phyloP scores from a whole-genome alignment of 371 early-diverging fungal species.

The Mucor saturninus region DNA sequence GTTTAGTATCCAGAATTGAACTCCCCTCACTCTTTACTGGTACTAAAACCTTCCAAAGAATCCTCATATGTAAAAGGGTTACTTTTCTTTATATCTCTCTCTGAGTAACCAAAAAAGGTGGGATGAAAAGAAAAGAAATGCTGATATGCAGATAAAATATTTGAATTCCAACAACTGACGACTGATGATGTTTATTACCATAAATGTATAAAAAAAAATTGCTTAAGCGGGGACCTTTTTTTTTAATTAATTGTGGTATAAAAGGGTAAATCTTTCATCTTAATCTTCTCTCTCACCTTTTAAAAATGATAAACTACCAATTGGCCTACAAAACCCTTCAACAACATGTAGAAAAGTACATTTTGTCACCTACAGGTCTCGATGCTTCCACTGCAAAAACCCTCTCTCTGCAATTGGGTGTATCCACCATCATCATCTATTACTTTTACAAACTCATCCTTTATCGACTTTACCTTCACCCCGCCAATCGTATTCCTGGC shows the following conservation, averaged over 20 bases:
- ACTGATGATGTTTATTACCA: conserved; percentile 10
- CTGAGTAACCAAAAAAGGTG: neutral
- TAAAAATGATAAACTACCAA: conserved; percentile 9
- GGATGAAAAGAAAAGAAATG: neutral
- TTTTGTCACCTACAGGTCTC: conserved; percentile 7
- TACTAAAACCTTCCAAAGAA: no score
- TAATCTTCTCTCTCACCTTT: neutral
- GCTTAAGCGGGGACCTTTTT: neutral
- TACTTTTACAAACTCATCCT: conserved; percentile 35
- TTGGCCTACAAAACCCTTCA: conserved; percentile 14
- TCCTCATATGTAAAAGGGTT: no score
- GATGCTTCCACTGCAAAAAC: conserved; percentile 8
- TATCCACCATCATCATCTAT: conserved; percentile 23
- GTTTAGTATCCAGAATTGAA: no score
- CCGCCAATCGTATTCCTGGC: conserved; percentile 60
- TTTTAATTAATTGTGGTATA: neutral
- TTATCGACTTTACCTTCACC: conserved; percentile 52
- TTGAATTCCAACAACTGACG: neutral
- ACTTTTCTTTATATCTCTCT: no score
- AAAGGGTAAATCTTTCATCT: neutral
- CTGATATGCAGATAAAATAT: neutral
- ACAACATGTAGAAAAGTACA: conserved; percentile 10
- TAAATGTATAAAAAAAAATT: neutral
- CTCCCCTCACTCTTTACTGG: no score
- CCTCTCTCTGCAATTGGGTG: conserved; percentile 16